Base-by-base conservation (phyloP, 768 basidiomycete genomes). In the Gelatoporia subvermispora region DNA sequence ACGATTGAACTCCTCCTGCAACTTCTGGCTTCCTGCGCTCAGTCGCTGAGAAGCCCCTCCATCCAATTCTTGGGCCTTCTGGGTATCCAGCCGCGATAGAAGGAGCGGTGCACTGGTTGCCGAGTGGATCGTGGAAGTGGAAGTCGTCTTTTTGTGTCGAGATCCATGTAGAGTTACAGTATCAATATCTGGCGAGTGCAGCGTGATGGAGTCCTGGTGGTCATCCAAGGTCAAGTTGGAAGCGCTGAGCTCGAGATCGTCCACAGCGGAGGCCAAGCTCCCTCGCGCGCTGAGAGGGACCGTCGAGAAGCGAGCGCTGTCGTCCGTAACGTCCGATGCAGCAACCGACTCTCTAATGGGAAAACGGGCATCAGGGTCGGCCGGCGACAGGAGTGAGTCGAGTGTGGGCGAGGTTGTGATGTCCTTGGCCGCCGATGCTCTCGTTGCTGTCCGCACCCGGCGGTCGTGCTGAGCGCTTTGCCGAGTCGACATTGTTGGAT, bases 1-100 rank as follows among this genome's bases (percentile, higher is more conserved):
- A 34, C 82, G 77, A 43, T 77, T 73, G 55, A 91, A 90, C 53
- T 88, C 87, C 59, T 88, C 83, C 55, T 87, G 88, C 35, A 91
- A 67, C 57, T 81, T 84, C 43, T 81, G 79, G 2, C 83, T 85
- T 50, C 85, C 84, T 34, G 81, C 52, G 53, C 81, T 81, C 34
- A 61, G 67, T 49, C 82, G 71, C 37, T 70, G 65, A 18, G 67
- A 65, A 5, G 62, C 39, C 35, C 66, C 63, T 18, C 61, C 62
- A 37, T 74, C 72, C 8, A 78, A 74, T n/a, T 38, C 50, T 11
- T 49, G 44, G 3, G 16, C 46, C 23, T 64, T 60, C 44, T 77
- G 77, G 13, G 73, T 52, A 35, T 80, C 82, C 38, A 81, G 61
- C 13, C 78, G 72, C 18, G 76, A 74, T 38, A 79, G 62, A 39